These are phyloP conservation scores for Nakazawaea wyomingensis DNA, from an alignment of 805 yeast genomes.

Conservation along the genomic window DNA sequence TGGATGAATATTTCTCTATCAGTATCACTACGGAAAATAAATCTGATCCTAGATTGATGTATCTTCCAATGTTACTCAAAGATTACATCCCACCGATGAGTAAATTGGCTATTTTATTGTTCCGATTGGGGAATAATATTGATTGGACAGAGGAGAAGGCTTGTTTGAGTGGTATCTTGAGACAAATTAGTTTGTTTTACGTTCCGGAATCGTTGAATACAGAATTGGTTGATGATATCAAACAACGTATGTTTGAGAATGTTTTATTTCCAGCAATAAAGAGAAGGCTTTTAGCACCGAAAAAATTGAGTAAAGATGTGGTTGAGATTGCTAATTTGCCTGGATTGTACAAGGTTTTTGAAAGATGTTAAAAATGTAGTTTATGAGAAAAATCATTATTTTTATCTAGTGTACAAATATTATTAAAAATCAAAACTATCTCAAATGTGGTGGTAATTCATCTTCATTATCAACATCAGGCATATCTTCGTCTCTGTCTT, in stretches of 20 bases:
- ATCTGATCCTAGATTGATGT: constrained; percentile 30
- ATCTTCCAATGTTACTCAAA: constrained; percentile 66
- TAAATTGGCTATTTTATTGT: constrained; percentile 65
- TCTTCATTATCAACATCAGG: constrained; percentile 5
- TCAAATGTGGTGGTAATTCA: constrained; percentile 12
- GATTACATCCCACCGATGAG: constrained; percentile 56
- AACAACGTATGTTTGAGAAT: constrained; percentile 43
- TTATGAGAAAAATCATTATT: neutral
- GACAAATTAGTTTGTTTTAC: constrained; percentile 68
- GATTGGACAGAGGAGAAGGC: constrained; percentile 63
- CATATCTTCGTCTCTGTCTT: constrained; percentile 6
- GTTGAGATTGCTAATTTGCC: constrained; percentile 89
- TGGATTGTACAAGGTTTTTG: constrained; percentile 86
- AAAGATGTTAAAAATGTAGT: constrained; percentile 58
- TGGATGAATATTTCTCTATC: constrained; percentile 71
- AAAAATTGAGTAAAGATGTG: constrained; percentile 43
- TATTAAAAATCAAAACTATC: neutral
- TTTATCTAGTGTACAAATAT: neutral
- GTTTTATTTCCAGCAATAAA: constrained; percentile 62
- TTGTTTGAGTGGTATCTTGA: constrained; percentile 62
- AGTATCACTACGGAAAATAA: constrained; percentile 29
- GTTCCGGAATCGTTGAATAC: constrained; percentile 64
- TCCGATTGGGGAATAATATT: constrained; percentile 51
- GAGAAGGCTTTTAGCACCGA: constrained; percentile 60
- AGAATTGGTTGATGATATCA: no score